Conservation (phyloP, 331 rosid species). For the Saraca asoca region DNA sequence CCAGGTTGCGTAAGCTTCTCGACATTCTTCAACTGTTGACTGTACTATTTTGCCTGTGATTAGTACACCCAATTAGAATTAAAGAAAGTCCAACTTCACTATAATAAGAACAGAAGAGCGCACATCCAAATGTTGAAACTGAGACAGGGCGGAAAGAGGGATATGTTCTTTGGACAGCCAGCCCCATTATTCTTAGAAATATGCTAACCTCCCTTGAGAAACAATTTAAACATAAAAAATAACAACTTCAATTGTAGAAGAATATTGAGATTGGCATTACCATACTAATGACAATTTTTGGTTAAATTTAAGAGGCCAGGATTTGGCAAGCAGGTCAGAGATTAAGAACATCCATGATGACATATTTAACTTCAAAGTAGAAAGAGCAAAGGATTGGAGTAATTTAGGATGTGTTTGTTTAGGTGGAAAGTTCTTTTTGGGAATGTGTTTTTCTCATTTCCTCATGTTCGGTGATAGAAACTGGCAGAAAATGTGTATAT, state of each 20-base stretch:
- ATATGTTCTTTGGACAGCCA: too few relatives aligned
- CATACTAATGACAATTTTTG: background rate
- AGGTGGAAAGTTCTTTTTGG: too few relatives aligned
- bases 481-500: too few relatives aligned
- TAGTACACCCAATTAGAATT: slow-evolving; percentile 37
- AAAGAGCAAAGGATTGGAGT: too few relatives aligned
- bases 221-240: too few relatives aligned
- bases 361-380: too few relatives aligned
- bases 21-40: slow-evolving; percentile 91
- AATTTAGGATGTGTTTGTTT: too few relatives aligned
- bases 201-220: background rate
- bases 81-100: slow-evolving; percentile 30
- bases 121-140: background rate
- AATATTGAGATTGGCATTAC: background rate
- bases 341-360: background rate
- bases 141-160: too few relatives aligned
- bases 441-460: too few relatives aligned
- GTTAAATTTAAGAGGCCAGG: background rate
- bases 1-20: slow-evolving; percentile 79
- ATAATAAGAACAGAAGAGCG: background rate
- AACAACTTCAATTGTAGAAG: too few relatives aligned
- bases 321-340: background rate
- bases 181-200: background rate
- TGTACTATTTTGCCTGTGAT: slow-evolving; percentile 88
- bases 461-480: too few relatives aligned